Evolutionary conservation across 768 basidiomycete genomes (phyloP), one percentile per base, ranked within the genome.

Genomic region (Auricularia heimuer): DNA sequence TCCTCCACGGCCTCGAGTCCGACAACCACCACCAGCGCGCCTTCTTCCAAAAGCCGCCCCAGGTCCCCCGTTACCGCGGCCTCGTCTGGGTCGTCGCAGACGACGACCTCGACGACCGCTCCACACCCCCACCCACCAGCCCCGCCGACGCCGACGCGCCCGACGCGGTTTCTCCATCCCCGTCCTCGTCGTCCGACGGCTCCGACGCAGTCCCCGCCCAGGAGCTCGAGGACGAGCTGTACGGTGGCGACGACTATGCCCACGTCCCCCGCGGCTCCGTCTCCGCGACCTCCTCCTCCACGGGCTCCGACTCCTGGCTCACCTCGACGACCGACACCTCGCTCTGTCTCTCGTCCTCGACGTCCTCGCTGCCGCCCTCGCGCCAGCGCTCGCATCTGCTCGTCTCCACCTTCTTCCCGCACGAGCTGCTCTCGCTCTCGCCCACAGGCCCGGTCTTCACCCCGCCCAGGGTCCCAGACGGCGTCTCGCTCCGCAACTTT

Each of bases 1-100:
- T 94, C 76, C 77, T 93, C 16, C 93, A 94, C 70, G 90, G 92
- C 54, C 80, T 94, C 66, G 92, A 94, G 70, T 87, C 90, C 68
- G 81, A 86, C 65, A 92, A 92, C 71, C 75, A 82, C 16, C 85
- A 86, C 0, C 92, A 93, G 77, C 91, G 89, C 70, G 79, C 82
- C 24, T 94, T 94, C 80, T 95, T 95, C 72, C 80, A 80, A 10
- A 71, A 65, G 62, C 42, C 65, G 62, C 14, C 67, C 67, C 33
- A 66, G 54, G 63, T 70, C 37, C 62, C 73, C 3, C 67, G 72
- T 34, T 87, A 86, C 73, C 74, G 91, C n/a, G 91, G 91, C 0
- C 83, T 93, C 64, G 77, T 90, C n/a, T 92, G 89, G 85, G 91
- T 91, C 70, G 81, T 89, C 54, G 85, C 83, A 68, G 89, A 90